Conservation (phyloP, 1,284 basidiomycete species). For the Pulveroboletus sp. region DNA sequence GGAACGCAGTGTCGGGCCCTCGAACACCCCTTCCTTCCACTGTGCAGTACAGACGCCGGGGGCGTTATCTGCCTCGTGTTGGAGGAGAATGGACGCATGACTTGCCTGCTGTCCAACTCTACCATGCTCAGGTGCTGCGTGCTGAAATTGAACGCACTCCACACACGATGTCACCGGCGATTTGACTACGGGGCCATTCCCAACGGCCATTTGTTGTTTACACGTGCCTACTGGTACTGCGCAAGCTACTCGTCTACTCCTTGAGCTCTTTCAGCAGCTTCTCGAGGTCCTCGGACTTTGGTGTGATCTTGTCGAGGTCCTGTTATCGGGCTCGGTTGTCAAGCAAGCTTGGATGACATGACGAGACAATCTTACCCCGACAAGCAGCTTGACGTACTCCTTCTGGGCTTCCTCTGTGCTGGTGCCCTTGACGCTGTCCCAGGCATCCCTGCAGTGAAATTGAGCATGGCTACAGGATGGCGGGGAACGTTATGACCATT, state of each 20-base stretch:
- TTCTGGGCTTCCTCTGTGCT: constrained; percentile 69
- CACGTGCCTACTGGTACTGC: constrained; percentile 9
- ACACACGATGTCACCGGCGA: constrained; percentile 12
- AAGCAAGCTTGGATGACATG: neutral
- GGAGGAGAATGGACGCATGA: constrained; percentile 3
- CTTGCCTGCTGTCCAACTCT: neutral
- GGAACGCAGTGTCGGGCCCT: constrained; percentile 21
- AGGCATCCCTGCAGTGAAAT: constrained; percentile 66
- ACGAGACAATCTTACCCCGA: constrained; percentile 52
- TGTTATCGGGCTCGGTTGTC: constrained; percentile 5
- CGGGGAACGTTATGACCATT: constrained; percentile 59
- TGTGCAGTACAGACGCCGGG: constrained; percentile 30
- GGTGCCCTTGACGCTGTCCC: constrained; percentile 74
- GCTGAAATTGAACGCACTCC: neutral
- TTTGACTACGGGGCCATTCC: neutral
- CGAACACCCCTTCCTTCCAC: constrained; percentile 24
- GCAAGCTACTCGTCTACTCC: constrained; percentile 39
- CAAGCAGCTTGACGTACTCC: constrained; percentile 74
- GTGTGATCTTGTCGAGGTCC: constrained; percentile 49
- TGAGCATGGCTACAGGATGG: constrained; percentile 11
- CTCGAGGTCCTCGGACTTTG: constrained; percentile 55
- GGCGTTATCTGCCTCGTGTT: constrained; percentile 32
- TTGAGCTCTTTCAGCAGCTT: constrained; percentile 62
- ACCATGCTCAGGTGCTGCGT: neutral
- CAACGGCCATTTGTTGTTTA: neutral